Percentiles rank a stretch among this genome's conserved stretches.
phyloP scores from a whole-genome alignment of 371 early-diverging fungal genomes.

The Parasitella parasitica region DNA sequence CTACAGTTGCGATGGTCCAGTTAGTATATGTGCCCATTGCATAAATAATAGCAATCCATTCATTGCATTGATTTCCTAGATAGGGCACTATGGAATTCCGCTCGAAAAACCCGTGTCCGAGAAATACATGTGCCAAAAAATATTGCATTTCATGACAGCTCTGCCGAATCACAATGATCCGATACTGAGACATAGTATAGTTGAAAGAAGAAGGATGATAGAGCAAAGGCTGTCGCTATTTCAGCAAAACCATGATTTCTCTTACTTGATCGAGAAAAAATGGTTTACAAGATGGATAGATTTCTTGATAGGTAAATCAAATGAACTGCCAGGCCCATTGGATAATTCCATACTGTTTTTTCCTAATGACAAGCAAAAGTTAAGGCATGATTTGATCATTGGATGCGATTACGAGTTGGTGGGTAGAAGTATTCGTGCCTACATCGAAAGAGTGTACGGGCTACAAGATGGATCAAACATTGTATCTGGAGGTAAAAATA shows the following conservation, averaged over 20 bases:
- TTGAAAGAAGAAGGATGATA: conserved; percentile 3
- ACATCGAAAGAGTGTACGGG: conserved; percentile 15
- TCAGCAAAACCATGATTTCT: neutral
- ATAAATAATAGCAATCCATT: neutral
- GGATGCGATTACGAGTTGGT: conserved; percentile 13
- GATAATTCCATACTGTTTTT: conserved; percentile 8
- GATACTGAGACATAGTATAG: neutral
- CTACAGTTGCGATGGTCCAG: neutral
- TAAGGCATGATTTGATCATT: conserved; percentile 5
- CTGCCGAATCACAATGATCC: neutral
- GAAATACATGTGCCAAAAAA: neutral
- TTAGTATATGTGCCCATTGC: neutral
- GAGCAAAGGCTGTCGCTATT: conserved; percentile 2
- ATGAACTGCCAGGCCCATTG: neutral
- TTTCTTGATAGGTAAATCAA: conserved; percentile 5
- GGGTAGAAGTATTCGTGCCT: neutral
- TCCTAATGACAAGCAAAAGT: neutral
- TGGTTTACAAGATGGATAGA: conserved; percentile 9
- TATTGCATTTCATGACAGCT: conserved; percentile 8
- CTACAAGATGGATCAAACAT: neutral
- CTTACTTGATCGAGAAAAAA: conserved; percentile 3
- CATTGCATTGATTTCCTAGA: neutral
- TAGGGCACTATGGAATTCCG: conserved; percentile 1
- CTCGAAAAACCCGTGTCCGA: conserved; percentile 3
- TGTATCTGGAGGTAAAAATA: conserved; percentile 5